Percentiles rank a stretch among this genome's conserved stretches.
Conservation (phyloP, 1,284 basidiomycete species). For the Tremellales sp. region DNA sequence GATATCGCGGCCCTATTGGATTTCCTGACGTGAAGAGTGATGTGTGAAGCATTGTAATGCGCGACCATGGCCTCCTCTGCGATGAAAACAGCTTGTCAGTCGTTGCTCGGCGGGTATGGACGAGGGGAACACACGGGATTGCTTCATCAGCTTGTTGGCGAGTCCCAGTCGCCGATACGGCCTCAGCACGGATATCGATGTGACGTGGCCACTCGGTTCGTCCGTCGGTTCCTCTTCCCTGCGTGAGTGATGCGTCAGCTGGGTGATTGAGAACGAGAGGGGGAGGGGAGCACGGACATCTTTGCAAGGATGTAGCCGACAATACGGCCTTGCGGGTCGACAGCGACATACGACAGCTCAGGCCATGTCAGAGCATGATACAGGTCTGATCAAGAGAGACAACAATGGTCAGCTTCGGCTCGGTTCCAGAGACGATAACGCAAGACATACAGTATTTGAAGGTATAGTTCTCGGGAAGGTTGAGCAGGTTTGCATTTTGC, state of each 20-base stretch:
- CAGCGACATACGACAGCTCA: conserved; percentile 87
- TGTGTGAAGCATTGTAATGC: conserved; percentile 69
- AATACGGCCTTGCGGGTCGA: conserved; percentile 80
- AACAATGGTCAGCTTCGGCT: not conserved
- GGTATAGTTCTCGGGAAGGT: conserved; percentile 80
- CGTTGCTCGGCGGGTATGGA: not conserved
- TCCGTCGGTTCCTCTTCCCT: conserved; percentile 68
- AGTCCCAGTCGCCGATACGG: conserved; percentile 79
- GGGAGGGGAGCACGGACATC: conserved; percentile 58
- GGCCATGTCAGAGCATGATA: conserved; percentile 91
- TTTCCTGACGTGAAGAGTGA: conserved; percentile 80
- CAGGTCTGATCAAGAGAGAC: conserved; percentile 59
- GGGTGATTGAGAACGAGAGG: not conserved
- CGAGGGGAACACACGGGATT: conserved; percentile 61
- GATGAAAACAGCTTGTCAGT: not conserved
- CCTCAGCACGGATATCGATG: conserved; percentile 82
- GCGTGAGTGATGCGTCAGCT: conserved; percentile 8
- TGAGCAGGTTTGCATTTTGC: conserved; percentile 86
- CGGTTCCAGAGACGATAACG: not conserved
- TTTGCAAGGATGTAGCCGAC: conserved; percentile 94
- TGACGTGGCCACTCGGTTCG: conserved; percentile 75
- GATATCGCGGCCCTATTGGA: conserved; percentile 80
- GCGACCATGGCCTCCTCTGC: conserved; percentile 82
- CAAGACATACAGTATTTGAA: conserved; percentile 70
- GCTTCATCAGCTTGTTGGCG: conserved; percentile 81